Evolutionary conservation across 2,329 filamentous ascomycete species (phyloP), one percentile per base, ranked within the genome.

Genomic region (Penicillium sp.): DNA sequence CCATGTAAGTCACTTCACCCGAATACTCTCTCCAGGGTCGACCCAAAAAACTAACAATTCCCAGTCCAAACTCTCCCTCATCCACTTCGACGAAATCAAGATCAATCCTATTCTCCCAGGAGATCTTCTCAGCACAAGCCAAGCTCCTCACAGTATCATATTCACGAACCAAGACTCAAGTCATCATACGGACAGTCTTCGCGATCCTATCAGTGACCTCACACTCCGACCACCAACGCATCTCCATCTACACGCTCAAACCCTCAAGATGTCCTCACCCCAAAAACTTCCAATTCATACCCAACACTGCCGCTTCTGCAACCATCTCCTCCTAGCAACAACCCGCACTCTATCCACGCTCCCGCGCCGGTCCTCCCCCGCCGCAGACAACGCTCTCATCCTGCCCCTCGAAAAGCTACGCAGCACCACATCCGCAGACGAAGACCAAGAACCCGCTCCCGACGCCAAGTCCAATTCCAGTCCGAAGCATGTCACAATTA

Each of bases 231-330:
- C 3, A 13, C 30, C 25, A 11, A 19, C 33, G n/a, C 10, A 16
- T 13, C 22, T 10, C 5, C 19, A 38, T 37, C 30, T 11, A 11
- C 25, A n/a, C 14, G 4, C 6, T 6, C 30, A 52, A 35, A 30
- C 8, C 40, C 35, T 5, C 40, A 62, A 57, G 40, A 59, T 58
- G 46, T 57, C 30, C 26, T 10, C 35, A 53, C 37, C 33, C 13
- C 46, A 58, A 55, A 62, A 57, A 42, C 70, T 76, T 55, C 73
- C 70, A 65, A 68, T 84, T 53, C 81, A 79, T 68, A 82, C 84
- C 19, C 85, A 86, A 73, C 86, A 83, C 71, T 90, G 88, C 80
- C 74, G 75, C 49, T 82, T 88, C 72, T 91, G 88, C 81, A 85
- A 81, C 49, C 83, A 87, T 67, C 83, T 90, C 64, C 78, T 90